Evolutionary conservation across 2,329 filamentous ascomycete genomes (phyloP).

Genomic region (Fusarium sp.): DNA sequence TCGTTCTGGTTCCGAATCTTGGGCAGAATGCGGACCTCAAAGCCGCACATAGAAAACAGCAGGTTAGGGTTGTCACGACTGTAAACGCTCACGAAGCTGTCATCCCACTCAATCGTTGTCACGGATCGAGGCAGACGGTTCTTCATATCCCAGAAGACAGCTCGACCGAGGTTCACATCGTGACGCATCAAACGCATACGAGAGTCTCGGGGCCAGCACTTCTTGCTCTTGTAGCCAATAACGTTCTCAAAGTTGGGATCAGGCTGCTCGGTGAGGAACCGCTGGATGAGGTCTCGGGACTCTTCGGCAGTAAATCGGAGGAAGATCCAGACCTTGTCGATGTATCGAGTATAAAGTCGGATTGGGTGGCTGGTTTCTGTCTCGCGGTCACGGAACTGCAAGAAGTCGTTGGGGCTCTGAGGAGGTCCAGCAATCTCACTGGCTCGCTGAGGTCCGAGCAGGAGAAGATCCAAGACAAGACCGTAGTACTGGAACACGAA

Average conservation of each 20-base stretch:
- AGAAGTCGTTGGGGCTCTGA: slow-evolving; percentile 94
- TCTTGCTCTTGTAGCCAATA: slow-evolving; percentile 99
- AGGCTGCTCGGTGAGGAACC: slow-evolving; percentile 97
- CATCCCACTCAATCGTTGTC: slow-evolving; percentile 98
- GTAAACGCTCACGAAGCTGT: slow-evolving; percentile 98
- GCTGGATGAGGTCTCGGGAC: slow-evolving; percentile 93
- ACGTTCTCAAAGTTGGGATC: slow-evolving; percentile 99
- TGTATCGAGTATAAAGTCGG: slow-evolving; percentile 95
- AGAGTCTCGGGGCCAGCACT: slow-evolving; percentile 98
- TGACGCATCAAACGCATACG: slow-evolving; percentile 99
- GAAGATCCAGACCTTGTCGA: slow-evolving; percentile 99
- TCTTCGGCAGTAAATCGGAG: slow-evolving; percentile 94
- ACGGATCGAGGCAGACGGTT: slow-evolving; percentile 94
- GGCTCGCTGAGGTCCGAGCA: slow-evolving; percentile 94
- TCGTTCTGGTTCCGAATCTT: slow-evolving; percentile 96
- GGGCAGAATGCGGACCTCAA: slow-evolving; percentile 95
- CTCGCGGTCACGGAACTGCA: slow-evolving; percentile 94
- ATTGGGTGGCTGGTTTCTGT: slow-evolving; percentile 96
- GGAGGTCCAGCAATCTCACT: slow-evolving; percentile 97
- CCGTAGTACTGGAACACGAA: slow-evolving; percentile 99
- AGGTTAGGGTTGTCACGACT: slow-evolving; percentile 97
- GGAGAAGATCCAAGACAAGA: slow-evolving; percentile 89
- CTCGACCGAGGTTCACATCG: slow-evolving; percentile 96
- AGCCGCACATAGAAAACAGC: slow-evolving; percentile 97
- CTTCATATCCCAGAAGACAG: slow-evolving; percentile 99